phyloP scores from a whole-genome alignment of 805 yeast species.

The Torulaspora franciscae region DNA sequence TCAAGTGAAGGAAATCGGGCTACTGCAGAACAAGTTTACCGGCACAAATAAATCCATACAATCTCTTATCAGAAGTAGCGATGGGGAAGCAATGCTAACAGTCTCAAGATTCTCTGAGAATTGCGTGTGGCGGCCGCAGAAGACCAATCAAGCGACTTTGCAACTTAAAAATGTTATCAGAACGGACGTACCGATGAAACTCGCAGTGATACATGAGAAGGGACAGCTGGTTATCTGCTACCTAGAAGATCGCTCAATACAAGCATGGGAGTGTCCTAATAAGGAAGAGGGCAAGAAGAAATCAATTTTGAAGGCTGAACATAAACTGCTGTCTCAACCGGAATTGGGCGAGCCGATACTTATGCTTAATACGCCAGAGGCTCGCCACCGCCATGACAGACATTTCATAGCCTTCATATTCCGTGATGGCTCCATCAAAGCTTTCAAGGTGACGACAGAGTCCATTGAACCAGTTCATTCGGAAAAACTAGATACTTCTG shows the following conservation, averaged over 20 bases:
- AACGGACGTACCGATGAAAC: slow-evolving; percentile 45
- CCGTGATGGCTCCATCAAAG: slow-evolving; percentile 29
- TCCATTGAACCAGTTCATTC: slow-evolving; percentile 37
- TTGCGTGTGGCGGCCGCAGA: slow-evolving; percentile 52
- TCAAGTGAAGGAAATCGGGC: slow-evolving; percentile 18
- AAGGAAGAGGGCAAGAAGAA: slow-evolving; percentile 23
- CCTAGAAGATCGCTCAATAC: slow-evolving; percentile 39
- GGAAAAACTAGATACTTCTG: slow-evolving; percentile 22
- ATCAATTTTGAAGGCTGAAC: slow-evolving; percentile 17
- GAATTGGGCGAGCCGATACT: slow-evolving; percentile 23
- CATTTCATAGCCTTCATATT: slow-evolving; percentile 52
- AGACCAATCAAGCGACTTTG: slow-evolving; percentile 33
- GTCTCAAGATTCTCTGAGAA: slow-evolving; percentile 53
- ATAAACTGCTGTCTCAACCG: slow-evolving; percentile 12
- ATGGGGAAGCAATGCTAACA: slow-evolving; percentile 58
- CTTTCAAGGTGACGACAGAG: slow-evolving; percentile 31
- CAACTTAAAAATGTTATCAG: slow-evolving; percentile 38
- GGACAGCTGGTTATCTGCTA: slow-evolving; percentile 46
- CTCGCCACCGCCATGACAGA: slow-evolving; percentile 29
- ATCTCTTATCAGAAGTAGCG: slow-evolving; percentile 57
- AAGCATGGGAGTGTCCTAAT: slow-evolving; percentile 56
- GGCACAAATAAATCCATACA: slow-evolving; percentile 84
- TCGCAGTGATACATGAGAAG: slow-evolving; percentile 46
- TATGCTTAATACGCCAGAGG: slow-evolving; percentile 38
- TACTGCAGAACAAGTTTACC: slow-evolving; percentile 55